These are phyloP conservation scores for Colletotrichum siamense DNA, from an alignment of 2,329 filamentous ascomycete species.

Conservation along the genomic window DNA sequence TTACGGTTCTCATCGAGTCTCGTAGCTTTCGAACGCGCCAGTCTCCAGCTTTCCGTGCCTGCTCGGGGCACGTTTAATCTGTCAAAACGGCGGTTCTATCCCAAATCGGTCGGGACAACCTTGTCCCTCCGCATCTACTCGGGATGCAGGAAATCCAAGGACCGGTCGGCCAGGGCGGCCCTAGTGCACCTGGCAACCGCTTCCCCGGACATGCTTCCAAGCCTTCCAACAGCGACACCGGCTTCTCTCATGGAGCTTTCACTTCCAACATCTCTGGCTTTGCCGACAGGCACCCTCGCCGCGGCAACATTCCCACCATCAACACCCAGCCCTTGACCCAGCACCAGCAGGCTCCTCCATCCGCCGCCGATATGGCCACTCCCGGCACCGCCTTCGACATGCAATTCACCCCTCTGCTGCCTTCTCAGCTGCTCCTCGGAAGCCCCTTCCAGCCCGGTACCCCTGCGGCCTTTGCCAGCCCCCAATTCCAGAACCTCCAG, in stretches of 20 bases:
- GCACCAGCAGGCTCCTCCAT: constrained; percentile 48
- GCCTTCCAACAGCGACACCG: constrained; percentile 82
- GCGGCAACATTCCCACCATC: constrained; percentile 87
- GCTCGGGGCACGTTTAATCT: constrained; percentile 59
- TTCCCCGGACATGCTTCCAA: constrained; percentile 78
- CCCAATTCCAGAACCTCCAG: constrained; percentile 87
- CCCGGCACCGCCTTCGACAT: constrained; percentile 93
- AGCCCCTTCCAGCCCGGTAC: constrained; percentile 97
- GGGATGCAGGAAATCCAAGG: constrained; percentile 89
- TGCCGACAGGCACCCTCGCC: constrained; percentile 83
- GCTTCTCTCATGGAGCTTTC: constrained; percentile 93
- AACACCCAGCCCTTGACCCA: constrained; percentile 66
- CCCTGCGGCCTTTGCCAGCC: constrained; percentile 85
- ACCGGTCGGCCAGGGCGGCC: constrained; percentile 63
- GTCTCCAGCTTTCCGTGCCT: constrained; percentile 49
- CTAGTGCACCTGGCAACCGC: constrained; percentile 62
- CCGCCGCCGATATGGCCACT: constrained; percentile 77
- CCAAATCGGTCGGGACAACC: constrained; percentile 79
- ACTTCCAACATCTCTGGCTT: constrained; percentile 86
- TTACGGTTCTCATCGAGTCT: constrained; percentile 4
- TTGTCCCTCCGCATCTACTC: constrained; percentile 86
- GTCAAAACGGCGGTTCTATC: constrained; percentile 85
- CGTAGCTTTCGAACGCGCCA: constrained; percentile 25
- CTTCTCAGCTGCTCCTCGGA: constrained; percentile 91
- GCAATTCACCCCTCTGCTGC: constrained; percentile 96